These are phyloP conservation scores for Erysimum cheiranthoides DNA, from an alignment of 345 rosid genomes.

Conservation along the genomic window DNA sequence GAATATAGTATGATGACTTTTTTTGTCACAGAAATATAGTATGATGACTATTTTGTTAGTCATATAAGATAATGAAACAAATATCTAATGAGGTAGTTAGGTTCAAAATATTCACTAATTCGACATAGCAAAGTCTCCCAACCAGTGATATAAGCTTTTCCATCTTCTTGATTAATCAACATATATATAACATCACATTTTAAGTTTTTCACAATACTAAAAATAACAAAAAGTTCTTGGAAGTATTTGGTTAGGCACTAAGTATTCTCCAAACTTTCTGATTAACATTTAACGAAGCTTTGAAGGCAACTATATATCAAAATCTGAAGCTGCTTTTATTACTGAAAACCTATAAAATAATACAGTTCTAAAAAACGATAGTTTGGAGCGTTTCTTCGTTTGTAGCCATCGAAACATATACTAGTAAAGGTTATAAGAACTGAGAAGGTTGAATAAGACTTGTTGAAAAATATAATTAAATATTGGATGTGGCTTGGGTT, in stretches of 20 bases:
- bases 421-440: neutral
- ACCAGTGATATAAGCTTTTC: neutral
- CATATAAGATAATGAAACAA: too few relatives aligned
- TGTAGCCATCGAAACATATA: neutral
- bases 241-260: neutral
- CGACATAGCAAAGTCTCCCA: neutral
- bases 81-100: too few relatives aligned
- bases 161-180: neutral
- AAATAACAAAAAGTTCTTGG: too few relatives aligned
- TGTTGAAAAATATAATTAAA: conserved; percentile 16
- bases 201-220: neutral
- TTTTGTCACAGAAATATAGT: too few relatives aligned
- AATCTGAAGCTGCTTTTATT: neutral
- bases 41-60: too few relatives aligned
- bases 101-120: too few relatives aligned
- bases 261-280: neutral
- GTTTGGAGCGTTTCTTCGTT: neutral
- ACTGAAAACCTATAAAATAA: neutral
- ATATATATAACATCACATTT: neutral
- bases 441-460: conserved; percentile 2
- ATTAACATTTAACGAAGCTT: neutral
- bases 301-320: neutral
- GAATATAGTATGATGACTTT: too few relatives aligned
- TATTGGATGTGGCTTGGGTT: conserved; percentile 21
- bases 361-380: too few relatives aligned